Conservation (phyloP, 1,139 yeast species). For the Wickerhamomyces sp. region DNA sequence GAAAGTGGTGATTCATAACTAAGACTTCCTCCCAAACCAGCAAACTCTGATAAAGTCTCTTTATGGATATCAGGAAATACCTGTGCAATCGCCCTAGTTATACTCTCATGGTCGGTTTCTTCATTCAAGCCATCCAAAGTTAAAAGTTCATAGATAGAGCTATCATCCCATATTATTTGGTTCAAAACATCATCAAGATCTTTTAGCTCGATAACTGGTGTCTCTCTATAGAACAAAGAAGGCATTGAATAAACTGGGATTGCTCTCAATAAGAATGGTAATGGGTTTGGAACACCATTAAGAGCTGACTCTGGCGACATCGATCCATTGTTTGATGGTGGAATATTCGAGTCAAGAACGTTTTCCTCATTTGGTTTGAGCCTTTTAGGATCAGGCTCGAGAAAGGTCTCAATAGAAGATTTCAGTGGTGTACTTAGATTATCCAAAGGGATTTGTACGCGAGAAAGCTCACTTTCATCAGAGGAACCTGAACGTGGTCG, state of each 20-base stretch:
- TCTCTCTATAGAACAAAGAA: slow-evolving; percentile 32
- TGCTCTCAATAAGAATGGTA: slow-evolving; percentile 60
- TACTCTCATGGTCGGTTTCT: slow-evolving; percentile 13
- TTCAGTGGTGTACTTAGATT: not conserved
- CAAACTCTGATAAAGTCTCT: slow-evolving; percentile 14
- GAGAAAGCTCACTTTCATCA: slow-evolving; percentile 2
- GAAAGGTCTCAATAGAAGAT: slow-evolving; percentile 2
- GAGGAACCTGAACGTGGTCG: slow-evolving; percentile 3
- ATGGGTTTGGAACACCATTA: slow-evolving; percentile 37
- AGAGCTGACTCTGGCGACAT: slow-evolving; percentile 7
- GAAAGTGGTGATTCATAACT: slow-evolving; percentile 16
- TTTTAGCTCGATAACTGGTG: slow-evolving; percentile 17
- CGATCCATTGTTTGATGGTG: slow-evolving; percentile 4
- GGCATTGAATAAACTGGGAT: slow-evolving; percentile 61
- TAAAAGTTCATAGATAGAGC: slow-evolving; percentile 22
- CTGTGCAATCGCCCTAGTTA: slow-evolving; percentile 23
- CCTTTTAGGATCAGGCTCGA: slow-evolving; percentile 18
- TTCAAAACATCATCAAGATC: slow-evolving; percentile 31
- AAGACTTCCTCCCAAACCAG: slow-evolving; percentile 8
- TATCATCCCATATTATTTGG: slow-evolving; percentile 41
- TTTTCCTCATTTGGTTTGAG: slow-evolving; percentile 9
- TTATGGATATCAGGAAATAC: slow-evolving; percentile 24
- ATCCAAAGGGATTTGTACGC: not conserved
- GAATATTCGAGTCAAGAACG: not conserved
- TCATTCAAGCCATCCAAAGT: slow-evolving; percentile 10